phyloP scores from a whole-genome alignment of 2,329 filamentous ascomycete species.

The Chaetomiaceae sp. region DNA sequence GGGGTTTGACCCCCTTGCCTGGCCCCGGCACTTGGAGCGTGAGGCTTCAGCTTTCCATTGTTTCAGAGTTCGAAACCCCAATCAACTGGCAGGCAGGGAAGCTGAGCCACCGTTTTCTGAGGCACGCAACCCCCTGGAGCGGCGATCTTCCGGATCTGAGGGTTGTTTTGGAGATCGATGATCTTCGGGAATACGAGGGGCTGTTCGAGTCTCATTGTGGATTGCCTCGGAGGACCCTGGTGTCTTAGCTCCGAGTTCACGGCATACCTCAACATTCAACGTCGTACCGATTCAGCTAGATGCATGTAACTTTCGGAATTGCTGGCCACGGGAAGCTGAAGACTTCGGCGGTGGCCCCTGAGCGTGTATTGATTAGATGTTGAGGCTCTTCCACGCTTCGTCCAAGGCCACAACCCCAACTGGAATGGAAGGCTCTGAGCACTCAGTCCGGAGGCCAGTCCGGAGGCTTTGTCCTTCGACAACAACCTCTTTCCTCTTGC shows the following conservation, averaged over 20 bases:
- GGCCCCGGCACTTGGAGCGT: not conserved
- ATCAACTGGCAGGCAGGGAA: not conserved
- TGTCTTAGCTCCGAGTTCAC: not conserved
- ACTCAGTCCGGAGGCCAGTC: too few species aligned
- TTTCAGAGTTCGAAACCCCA: constrained; percentile 1
- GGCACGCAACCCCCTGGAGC: not conserved
- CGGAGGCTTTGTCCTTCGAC: too few species aligned
- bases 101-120: not conserved
- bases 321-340: too few species aligned
- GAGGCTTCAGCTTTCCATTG: constrained; percentile 8
- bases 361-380: too few species aligned
- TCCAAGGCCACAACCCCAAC: too few species aligned
- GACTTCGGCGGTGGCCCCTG: too few species aligned
- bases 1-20: not conserved
- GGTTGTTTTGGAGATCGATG: constrained; percentile 7
- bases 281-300: too few species aligned
- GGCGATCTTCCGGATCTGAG: not conserved
- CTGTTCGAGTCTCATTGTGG: not conserved
- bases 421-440: too few species aligned
- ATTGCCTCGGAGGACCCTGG: not conserved
- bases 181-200: not conserved
- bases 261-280: too few species aligned
- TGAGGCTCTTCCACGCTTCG: too few species aligned
- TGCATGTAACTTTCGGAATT: too few species aligned
- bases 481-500: too few species aligned